Evolutionary conservation across 164 flowering plant species (phyloP), one percentile per base, ranked within the genome.

Genomic region (Nymphaea thermarum): DNA sequence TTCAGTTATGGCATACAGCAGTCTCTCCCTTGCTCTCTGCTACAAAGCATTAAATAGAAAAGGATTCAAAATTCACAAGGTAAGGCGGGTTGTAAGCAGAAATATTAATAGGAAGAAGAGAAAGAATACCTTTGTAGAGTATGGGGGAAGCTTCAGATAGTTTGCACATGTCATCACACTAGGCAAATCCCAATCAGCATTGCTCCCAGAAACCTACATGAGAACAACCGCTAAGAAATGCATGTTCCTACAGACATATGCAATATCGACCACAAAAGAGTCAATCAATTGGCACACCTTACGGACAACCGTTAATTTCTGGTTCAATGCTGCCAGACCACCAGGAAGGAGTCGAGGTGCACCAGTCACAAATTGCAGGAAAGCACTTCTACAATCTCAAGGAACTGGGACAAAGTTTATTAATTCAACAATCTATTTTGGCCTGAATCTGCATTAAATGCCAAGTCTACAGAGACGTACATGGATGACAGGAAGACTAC

Each of bases 81-180:
- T 47, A 36, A 61, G 16, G 63, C 4, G n/a, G 16, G 16, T 36
- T n/a, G 51, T 60, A 5, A 5, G 43, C 16, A 12, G 15, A 4
- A 17, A 16, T 12, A 36, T 51, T 3, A 51, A 8, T 10, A 5
- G 8, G 64, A n/a, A 11, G 64, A 62, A 8, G 42, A 41, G 7
- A 62, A 64, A 18, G 12, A 2, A 77, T 42, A 91, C 99, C 81
- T 94, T 94, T 41, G 94, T 81, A 44, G 98, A 86, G 75, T 90
- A 95, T 59, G 98, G 85, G 6, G 98, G 99, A 73, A 95, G 81
- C 86, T 95, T 95, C 75, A 95, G 80, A 79, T 91, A 95, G 73
- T 92, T 92, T 44, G 96, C 93, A 70, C 99, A 95, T 4, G 98
- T 95, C 99, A 92, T 95, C 71, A 90, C 99, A 42, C 99, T 95